Evolutionary conservation across 73 alveolate species (phyloP).

Genomic region (Durusdinium trenchii): DNA sequence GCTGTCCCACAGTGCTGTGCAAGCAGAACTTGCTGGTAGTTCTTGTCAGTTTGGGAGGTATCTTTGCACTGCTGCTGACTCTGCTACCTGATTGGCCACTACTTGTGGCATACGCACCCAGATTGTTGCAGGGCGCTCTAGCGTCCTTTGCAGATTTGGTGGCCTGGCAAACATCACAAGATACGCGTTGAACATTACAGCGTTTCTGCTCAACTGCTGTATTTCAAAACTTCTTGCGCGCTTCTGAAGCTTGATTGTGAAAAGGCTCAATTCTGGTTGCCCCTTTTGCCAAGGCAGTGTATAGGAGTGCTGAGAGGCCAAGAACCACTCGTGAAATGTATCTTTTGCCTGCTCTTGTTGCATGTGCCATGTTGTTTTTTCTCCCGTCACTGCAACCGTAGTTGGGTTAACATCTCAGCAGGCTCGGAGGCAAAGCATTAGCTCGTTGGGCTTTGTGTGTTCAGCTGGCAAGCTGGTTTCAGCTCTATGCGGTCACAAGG

Average conservation of each 20-base stretch:
- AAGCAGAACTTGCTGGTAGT: too few relatives aligned
- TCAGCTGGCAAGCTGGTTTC: slow-evolving; percentile 80
- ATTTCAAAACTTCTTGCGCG: too few relatives aligned
- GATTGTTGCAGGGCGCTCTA: slow-evolving; percentile 63
- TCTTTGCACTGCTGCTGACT: neutral
- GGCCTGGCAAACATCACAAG: too few relatives aligned
- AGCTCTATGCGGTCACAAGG: slow-evolving; percentile 70
- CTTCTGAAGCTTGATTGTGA: too few relatives aligned
- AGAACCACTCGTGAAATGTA: too few relatives aligned
- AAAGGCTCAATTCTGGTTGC: too few relatives aligned
- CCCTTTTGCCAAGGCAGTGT: neutral
- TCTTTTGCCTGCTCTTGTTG: too few relatives aligned
- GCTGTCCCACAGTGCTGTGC: too few relatives aligned
- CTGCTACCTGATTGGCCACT: slow-evolving; percentile 10
- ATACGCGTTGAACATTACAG: too few relatives aligned
- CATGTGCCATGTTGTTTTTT: neutral
- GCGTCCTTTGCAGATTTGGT: slow-evolving; percentile 56
- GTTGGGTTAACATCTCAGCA: neutral
- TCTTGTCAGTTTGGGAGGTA: too few relatives aligned
- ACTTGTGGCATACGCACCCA: slow-evolving; percentile 89
- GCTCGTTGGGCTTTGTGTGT: neutral
- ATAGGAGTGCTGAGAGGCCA: slow-evolving; percentile 14
- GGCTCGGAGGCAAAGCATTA: slow-evolving; percentile 24
- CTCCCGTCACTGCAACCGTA: neutral
- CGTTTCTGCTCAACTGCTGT: too few relatives aligned